These are phyloP conservation scores for Pichia pseudocactophila DNA, from an alignment of 805 yeast genomes.

Conservation along the genomic window DNA sequence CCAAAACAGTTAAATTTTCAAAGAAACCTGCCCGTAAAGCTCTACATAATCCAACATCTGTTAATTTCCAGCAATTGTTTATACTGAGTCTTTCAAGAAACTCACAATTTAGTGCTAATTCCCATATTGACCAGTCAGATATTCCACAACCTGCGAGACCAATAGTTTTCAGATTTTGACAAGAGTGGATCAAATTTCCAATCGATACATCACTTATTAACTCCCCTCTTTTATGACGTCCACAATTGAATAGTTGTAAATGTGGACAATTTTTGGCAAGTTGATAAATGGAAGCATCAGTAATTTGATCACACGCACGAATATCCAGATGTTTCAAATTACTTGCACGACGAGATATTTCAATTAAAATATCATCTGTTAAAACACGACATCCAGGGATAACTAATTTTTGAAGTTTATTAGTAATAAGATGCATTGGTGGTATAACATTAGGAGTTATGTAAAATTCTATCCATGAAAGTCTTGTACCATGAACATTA, in stretches of 20 bases:
- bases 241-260: slow-evolving; percentile 60
- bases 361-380: slow-evolving; percentile 48
- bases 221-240: slow-evolving; percentile 64
- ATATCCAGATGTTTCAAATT: slow-evolving; percentile 59
- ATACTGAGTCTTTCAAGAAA: slow-evolving; percentile 58
- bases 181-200: slow-evolving; percentile 45
- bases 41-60: slow-evolving; percentile 24
- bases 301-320: slow-evolving; percentile 72
- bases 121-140: slow-evolving; percentile 75
- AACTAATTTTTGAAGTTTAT: slow-evolving; percentile 37
- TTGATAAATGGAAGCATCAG: slow-evolving; percentile 68
- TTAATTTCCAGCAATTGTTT: slow-evolving; percentile 51
- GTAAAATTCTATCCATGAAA: slow-evolving; percentile 70
- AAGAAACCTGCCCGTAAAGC: slow-evolving; percentile 39
- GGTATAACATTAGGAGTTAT: slow-evolving; percentile 73
- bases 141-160: slow-evolving; percentile 87
- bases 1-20: slow-evolving; percentile 61
- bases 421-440: slow-evolving; percentile 34
- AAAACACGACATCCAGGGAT: slow-evolving; percentile 65
- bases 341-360: slow-evolving; percentile 48
- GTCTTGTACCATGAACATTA: slow-evolving; percentile 33
- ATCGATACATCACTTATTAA: slow-evolving; percentile 65
- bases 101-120: slow-evolving; percentile 46
- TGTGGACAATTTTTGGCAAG: slow-evolving; percentile 52
- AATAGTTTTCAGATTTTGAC: slow-evolving; percentile 49